Evolutionary conservation across 192 early-diverging fungal genomes (phyloP), one percentile per base, ranked within the genome.

Genomic region (Coemansia sp.): DNA sequence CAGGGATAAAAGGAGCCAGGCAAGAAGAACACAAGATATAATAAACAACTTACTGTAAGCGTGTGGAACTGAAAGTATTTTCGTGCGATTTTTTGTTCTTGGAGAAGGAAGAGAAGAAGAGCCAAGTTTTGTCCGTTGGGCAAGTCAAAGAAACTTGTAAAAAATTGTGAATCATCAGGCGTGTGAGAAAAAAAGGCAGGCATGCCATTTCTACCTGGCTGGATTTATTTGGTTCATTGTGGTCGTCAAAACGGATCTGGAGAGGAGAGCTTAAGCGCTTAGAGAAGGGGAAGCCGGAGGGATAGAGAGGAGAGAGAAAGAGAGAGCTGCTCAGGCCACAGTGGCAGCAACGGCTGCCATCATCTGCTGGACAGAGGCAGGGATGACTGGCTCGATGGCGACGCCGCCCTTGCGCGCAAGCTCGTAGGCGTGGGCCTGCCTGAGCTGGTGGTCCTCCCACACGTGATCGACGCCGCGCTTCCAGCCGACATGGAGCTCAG

Each of bases 401-500:
- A 75, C 64, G 36, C 54, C 78, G 19, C 78, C 78, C 68, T 71
- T 74, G 72, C 78, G 78, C 14, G 68, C 58, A 15, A 65, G 61
- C 62, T 81, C 78, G 19, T 52, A 63, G 55, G 62, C 68, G 41
- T 65, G 68, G 33, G 72, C 78, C 72, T 81, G 78, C 64, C 68
- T 55, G 45, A 81, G 79, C 69, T 81, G 79, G 50, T 58, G 37
- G 63, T 72, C 67, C 60, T 72, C 71, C 79, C 79, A 81, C 31
- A 81, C 74, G 25, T 75, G 27, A 55, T 75, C 73, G 59, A 74
- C 72, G 47, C 74, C 73, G 57, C 70, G 70, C 69, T 69, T 75
- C 74, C 73, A 75, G 48, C 76, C 76, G 20, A 79, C 76, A 29
- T 79, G 67, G 55, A 66, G 66, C 65, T 75, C 70, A 19, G 63